Base-by-base conservation (phyloP, 2,329 filamentous ascomycete genomes). In the Penicillium sp. region DNA sequence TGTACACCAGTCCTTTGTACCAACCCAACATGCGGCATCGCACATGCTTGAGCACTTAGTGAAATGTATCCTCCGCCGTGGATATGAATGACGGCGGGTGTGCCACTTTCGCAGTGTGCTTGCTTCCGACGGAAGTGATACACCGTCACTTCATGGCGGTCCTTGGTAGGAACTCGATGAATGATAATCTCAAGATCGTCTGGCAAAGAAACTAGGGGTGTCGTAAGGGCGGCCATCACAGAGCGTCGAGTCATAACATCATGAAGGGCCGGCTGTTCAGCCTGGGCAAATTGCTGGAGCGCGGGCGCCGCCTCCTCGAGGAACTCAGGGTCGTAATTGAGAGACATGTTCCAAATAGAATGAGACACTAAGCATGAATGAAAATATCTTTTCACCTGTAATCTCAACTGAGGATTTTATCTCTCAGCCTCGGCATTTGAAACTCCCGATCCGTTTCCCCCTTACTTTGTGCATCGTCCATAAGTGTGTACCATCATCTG, bases 61-160 rank as follows among this genome's bases (percentile, higher is more conserved):
- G 60, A 50, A 26, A 78, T 64, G 44, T 72, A 70, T 13, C 75
- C 76, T 15, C 76, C 76, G 29, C 74, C 75, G 51, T 79, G 76
- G 18, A 69, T 55, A 50, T 74, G 70, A 21, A 73, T 41, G 6
- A 75, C 60, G 1, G 69, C 72, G 3, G 68, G 64, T 33, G 38
- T 48, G 18, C 52, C 45, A 0, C 15, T 23, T 26, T 31, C 18
- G 13, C 16, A n/a, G 7, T 44, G 1, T 2, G 31, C 18, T 2
- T 18, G n/a, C 31, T 42, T 48, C 13, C 33, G 45, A 24, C 60
- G 55, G 26, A 53, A 47, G 36, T 63, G 59, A 33, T 55, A 42
- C 34, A 64, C 41, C 9, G 43, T 3, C 4, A 60, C 34, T 26
- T 48, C n/a, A 16, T 54, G 43, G 7, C 43, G 47, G 24, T 61